Percentiles rank a stretch among this genome's conserved stretches.
Conservation (phyloP, 768 basidiomycete genomes). For the Suillus cothurnatus region DNA sequence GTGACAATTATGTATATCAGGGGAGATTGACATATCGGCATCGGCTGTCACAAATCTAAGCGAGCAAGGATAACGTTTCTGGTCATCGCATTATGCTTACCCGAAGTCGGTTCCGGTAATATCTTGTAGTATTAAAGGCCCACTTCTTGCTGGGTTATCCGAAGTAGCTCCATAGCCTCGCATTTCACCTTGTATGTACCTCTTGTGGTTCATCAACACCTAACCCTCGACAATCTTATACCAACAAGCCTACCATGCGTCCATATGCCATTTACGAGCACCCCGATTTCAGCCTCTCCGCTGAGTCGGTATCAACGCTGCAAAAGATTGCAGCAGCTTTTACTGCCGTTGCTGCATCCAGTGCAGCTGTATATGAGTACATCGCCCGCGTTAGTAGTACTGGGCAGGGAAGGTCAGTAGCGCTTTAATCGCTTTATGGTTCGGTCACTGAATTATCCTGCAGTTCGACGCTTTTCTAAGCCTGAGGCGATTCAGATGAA, state of each 20-base stretch:
- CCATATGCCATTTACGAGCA: conserved; percentile 35
- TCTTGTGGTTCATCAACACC: background rate
- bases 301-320: conserved; percentile 24
- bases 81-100: background rate
- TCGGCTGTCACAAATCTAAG: background rate
- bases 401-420: conserved; percentile 21
- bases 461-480: background rate
- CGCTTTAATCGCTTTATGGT: too few species aligned
- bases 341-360: conserved; percentile 34
- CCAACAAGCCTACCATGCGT: conserved; percentile 26
- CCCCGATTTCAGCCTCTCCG: conserved; percentile 30
- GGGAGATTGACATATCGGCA: background rate
- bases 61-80: conserved; percentile 4
- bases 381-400: conserved; percentile 17
- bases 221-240: background rate
- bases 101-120: conserved; percentile 1
- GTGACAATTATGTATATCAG: conserved; percentile 1
- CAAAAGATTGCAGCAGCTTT: conserved; percentile 29
- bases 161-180: background rate
- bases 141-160: background rate
- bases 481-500: too few species aligned
- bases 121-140: background rate
- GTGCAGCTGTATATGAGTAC: conserved; percentile 34
- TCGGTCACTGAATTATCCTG: background rate
- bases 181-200: background rate